Evolutionary conservation across 805 yeast genomes (phyloP).

Genomic region (Cyberlindnera samutprakarnensis): DNA sequence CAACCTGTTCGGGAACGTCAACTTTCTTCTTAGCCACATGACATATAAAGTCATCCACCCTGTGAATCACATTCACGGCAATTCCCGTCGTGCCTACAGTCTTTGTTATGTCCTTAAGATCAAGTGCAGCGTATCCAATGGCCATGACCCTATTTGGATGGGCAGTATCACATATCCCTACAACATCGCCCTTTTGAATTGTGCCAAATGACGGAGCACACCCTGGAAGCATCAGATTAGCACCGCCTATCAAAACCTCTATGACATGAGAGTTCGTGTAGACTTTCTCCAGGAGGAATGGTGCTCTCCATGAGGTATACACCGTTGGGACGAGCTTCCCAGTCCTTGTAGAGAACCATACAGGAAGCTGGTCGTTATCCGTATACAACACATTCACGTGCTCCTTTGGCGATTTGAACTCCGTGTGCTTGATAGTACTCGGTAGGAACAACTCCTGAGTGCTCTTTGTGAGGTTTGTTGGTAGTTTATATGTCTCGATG

Average conservation of each 20-base stretch:
- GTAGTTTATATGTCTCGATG: constrained; percentile 33
- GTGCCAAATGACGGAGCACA: constrained; percentile 43
- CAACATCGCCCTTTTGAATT: constrained; percentile 46
- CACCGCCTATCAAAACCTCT: constrained; percentile 66
- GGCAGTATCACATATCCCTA: constrained; percentile 59
- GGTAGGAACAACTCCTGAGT: constrained; percentile 18
- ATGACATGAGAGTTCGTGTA: constrained; percentile 71
- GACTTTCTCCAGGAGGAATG: constrained; percentile 58
- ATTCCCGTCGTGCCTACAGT: constrained; percentile 67
- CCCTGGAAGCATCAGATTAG: constrained; percentile 76
- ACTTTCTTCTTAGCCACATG: constrained; percentile 39
- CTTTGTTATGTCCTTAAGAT: constrained; percentile 35
- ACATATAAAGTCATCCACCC: constrained; percentile 56
- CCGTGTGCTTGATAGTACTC: constrained; percentile 45
- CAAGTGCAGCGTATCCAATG: constrained; percentile 53
- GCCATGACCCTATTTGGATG: constrained; percentile 62
- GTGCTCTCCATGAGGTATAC: constrained; percentile 63
- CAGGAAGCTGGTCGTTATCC: constrained; percentile 56
- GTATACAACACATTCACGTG: constrained; percentile 57
- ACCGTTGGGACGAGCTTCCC: constrained; percentile 59
- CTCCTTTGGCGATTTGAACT: constrained; percentile 46
- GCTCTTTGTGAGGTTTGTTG: constrained; percentile 23
- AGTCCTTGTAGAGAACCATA: constrained; percentile 63
- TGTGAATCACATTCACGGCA: constrained; percentile 70
- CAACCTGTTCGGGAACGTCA: constrained; percentile 34